Base-by-base conservation (phyloP, 139 green algal genomes). In the Monoraphidium neglectum region DNA sequence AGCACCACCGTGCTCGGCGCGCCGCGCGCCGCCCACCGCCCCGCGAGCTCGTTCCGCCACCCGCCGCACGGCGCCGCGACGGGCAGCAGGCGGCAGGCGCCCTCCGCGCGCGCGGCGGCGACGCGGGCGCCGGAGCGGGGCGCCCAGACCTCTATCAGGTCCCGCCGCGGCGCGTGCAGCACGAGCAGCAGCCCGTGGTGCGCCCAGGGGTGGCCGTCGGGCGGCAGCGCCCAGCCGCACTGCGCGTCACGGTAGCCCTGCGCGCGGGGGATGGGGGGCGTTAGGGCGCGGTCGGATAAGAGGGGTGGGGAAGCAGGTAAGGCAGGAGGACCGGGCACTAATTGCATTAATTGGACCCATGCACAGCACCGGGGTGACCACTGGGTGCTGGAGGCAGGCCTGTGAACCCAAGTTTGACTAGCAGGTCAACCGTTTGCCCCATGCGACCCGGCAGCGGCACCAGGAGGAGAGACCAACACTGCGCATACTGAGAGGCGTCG, bases 161-260 rank as follows among this genome's bases (percentile, higher is more conserved):
- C 71, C 0, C 83, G 65, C 10, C 82, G 81, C 1, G 88, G 88
- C 1, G 88, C 88, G 49, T 86, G 86, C 5, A 92, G 49, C 12
- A 84, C 82, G 0, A 92, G 79, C 46, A 88, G 71, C 43, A 80
- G 61, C 13, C 67, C 68, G 18, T 54, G 68, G 3, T 4, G 2
- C 15, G 30, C 49, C 37, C 36, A 40, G 32, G 64, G 67, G 30
- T 79, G 56, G 35, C 21, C 1, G 28, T 12, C 0, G 1, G 51
- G 64, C 57, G 64, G 79, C 69, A 86, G 77, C 49, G 93, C 28
- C 89, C 89, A 93, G 8, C 71, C 88, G 33, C 82, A 82, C 28
- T 92, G 88, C 1, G 88, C 89, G 12, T 92, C 82, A 1, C 89
- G 77, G 70, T 93, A 93, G 21, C 87, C 88, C 77, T 87, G 72